Base-by-base conservation (phyloP, 345 rosid species). In the Citrus hindsii region DNA sequence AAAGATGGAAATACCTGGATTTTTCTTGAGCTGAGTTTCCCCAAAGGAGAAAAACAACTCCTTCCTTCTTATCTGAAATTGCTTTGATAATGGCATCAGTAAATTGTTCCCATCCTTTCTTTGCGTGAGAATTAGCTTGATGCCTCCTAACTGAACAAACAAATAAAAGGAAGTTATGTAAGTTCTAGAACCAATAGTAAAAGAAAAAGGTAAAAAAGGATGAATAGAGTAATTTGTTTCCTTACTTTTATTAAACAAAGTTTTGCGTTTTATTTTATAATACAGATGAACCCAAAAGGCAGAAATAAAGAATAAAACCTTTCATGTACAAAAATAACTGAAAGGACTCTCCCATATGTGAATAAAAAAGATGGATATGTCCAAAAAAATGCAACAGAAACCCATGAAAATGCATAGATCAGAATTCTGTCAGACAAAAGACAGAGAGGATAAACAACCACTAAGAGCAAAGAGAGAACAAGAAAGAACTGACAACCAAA, bases 41-140 rank as follows among this genome's bases (percentile, higher is more conserved):
- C 99, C 98, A 96, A 9, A 96, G 97, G 58, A 96, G 92, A 79
- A 96, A 96, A 37, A 96, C 87, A 68, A 96, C 97, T 83, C 98
- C 99, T 87, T 96, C 85, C 91, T 88, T 94, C 82, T 89, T 85
- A 78, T 83, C 88, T 71, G 98, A 96, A 70, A 96, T 83, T 18
- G 91, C 89, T 83, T 76, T 90, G 72, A 96, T 96, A 59, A 91
- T 90, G 78, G 98, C 93, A 84, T 96, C 97, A 33, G 98, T 96
- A 74, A 94, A 96, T 63, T 89, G 97, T 76, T 96, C 99, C 99
- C 99, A 96, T 81, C 99, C 99, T 89, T 92, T 92, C 88, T 89
- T 94, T 42, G 97, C 94, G 83, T 96, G 99, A 77, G 99, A 96
- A 74, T 92, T 92, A 25, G 98, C 97, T 85, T 96, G 97, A 69